Conservation (phyloP, 2,329 filamentous ascomycete species). For the Neospermospora avenae region DNA sequence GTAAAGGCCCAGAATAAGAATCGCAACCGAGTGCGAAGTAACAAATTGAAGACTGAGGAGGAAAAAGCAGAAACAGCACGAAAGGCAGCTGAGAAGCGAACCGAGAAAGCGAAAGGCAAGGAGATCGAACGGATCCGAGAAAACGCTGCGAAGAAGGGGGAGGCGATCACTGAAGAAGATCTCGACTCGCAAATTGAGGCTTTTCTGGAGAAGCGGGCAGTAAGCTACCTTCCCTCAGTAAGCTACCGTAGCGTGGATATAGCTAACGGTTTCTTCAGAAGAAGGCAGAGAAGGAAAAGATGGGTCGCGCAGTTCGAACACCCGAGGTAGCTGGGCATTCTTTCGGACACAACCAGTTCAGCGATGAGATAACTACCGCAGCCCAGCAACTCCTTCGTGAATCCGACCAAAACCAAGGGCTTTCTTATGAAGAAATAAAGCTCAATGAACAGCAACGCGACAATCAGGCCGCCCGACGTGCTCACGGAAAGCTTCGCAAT, state of each 20-base stretch:
- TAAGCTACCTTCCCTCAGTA: not conserved
- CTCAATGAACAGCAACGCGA: not conserved
- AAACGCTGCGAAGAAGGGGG: constrained; percentile 9
- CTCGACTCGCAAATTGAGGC: constrained; percentile 15
- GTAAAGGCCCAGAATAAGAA: not conserved
- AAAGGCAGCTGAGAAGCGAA: not conserved
- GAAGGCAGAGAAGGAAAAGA: no score
- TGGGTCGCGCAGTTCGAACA: not conserved
- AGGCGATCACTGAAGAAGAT: constrained; percentile 9
- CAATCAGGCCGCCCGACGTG: not conserved
- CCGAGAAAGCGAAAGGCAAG: constrained; percentile 12
- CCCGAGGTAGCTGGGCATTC: not conserved
- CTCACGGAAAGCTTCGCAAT: not conserved
- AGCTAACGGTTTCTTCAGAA: no score
- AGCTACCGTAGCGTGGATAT: not conserved
- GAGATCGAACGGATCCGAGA: constrained; percentile 9
- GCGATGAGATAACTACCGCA: not conserved
- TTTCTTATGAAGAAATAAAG: not conserved
- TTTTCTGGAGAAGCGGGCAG: constrained; percentile 21
- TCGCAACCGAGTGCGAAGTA: not conserved
- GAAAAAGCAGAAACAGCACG: constrained; percentile 14
- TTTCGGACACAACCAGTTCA: not conserved
- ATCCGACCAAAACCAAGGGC: not conserved
- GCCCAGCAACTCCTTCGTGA: not conserved
- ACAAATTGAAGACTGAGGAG: not conserved